Evolutionary conservation across 371 early-diverging fungal species (phyloP), one percentile per base, ranked within the genome.

Genomic region (Dinochytrium kinnereticum): DNA sequence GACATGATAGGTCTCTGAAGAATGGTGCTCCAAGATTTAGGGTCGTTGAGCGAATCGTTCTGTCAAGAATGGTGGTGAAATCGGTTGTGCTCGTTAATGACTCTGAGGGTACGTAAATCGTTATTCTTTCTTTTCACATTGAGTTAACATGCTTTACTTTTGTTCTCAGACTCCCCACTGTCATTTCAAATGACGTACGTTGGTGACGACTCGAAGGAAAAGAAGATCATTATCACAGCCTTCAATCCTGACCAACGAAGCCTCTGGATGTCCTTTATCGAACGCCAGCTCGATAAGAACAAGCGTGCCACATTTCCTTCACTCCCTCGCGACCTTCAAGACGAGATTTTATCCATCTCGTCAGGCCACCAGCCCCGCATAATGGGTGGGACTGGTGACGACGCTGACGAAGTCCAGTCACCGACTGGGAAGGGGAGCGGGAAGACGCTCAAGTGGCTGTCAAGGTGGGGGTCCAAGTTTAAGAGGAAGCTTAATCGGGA

Each of bases 221-320:
- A 53, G 59, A 64, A 68, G 7, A 38, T 76, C 0, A 59, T 70
- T 5, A 69, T 72, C 21, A 72, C 67, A 3, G 77, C 77, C 2
- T 76, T 72, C 44, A 76, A 76, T 44, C 66, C 70, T 19, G 70
- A 73, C 15, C 77, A 76, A 40, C 59, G 53, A 38, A 39, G 53
- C 10, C 38, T 40, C n/a, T 76, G 77, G 77, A 49, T 76, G 31
- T n/a, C 51, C 13, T 21, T 72, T 10, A 57, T 76, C 68, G 49
- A 39, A 21, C 49, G 49, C 10, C 73, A 64, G 36, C 57, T 76
- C 10, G 70, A 76, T 26, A n/a, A 28, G n/a, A 76, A 76, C 70
- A 34, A 61, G 64, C 64, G 64, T 3, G 64, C 17, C 50, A 51
- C 68, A 10, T 67, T 67, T 28, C 68, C 68, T 7, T 67, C 68